Base-by-base conservation (phyloP, 1,284 basidiomycete species). In the Hymenochaete sp. region DNA sequence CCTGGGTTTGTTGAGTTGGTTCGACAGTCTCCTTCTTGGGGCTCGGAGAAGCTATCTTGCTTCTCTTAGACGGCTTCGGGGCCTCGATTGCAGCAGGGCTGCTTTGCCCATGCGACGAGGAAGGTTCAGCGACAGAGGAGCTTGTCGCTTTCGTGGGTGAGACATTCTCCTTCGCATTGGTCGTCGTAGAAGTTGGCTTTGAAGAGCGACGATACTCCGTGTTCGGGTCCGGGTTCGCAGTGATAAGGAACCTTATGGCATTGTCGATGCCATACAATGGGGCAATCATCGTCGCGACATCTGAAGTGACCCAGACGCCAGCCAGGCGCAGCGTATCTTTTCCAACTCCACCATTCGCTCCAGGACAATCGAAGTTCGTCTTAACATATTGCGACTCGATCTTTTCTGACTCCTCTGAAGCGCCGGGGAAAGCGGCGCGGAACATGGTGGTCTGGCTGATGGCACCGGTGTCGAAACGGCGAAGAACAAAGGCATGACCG, bases 391-490 rank as follows among this genome's bases (percentile, higher is more conserved):
- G 73, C 55, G 88, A 77, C 65, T 98, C 95, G 25, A 67, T 67
- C 59, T 79, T 80, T 65, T 98, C 95, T 16, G 84, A 81, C 37
- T 75, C 72, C 2, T 91, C 88, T 25, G 72, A 67, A 0, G 93
- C 87, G 44, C 72, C 78, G 7, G 96, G 95, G 67, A 93, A 98
- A 0, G 93, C 92, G 21, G 93, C 91, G 55, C 92, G 89, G 72
- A 92, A 98, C 90, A 99, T 96, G 51, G 95, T 96, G 4, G 93
- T 96, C 14, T 95, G 81, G 49, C 88, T 92, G 64, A 99, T 77
- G 19, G 93, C 93, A 53, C 91, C 82, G 4, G 95, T 98, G 67
- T 99, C 95, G 60, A 92, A 96, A 50, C 95, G 82, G 52, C 92
- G 81, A 46, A 97, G 82, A 60, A 97, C 87, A 63, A 95, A 95